These are phyloP conservation scores for Leishmania braziliensis DNA, from an alignment of 208 protist species.

Conservation along the genomic window DNA sequence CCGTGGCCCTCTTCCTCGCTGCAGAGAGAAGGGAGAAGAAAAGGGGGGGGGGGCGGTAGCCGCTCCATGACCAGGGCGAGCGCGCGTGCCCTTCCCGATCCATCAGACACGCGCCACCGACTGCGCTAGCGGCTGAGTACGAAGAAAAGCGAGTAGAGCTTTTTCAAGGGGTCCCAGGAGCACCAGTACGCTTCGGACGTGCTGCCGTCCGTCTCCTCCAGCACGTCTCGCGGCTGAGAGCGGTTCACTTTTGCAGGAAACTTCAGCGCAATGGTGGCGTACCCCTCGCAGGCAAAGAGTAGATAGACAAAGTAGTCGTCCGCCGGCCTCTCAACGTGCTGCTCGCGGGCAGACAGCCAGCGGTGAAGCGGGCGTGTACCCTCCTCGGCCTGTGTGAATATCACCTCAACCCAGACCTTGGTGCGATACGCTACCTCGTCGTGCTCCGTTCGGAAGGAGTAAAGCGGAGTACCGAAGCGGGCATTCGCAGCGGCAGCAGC, in stretches of 20 bases:
- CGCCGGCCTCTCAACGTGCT: conserved; percentile 60
- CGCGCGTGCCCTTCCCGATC: not conserved
- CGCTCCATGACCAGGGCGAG: not conserved
- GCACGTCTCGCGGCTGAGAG: conserved; percentile 34
- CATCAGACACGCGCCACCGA: not conserved
- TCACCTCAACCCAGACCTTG: conserved; percentile 83
- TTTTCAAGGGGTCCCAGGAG: conserved; percentile 68
- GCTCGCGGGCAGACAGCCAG: conserved; percentile 83
- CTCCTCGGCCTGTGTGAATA: conserved; percentile 60
- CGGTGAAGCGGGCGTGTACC: conserved; percentile 76
- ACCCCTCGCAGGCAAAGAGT: conserved; percentile 86
- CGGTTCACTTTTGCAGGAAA: conserved; percentile 58
- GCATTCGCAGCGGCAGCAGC: conserved; percentile 18
- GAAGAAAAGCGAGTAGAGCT: conserved; percentile 81
- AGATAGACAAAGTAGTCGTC: conserved; percentile 77
- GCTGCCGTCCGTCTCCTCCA: conserved; percentile 28
- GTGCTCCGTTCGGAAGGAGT: conserved; percentile 77
- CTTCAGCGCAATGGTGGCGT: conserved; percentile 76
- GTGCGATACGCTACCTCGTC: conserved; percentile 53
- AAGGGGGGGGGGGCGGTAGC: not conserved
- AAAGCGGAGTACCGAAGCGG: conserved; percentile 62
- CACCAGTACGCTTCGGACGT: conserved; percentile 47
- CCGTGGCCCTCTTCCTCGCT: not conserved
- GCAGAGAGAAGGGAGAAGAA: not conserved
- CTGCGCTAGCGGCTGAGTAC: conserved; percentile 51